Conservation (phyloP, 352 stramenopile species). For the Aphanomyces invadans region DNA sequence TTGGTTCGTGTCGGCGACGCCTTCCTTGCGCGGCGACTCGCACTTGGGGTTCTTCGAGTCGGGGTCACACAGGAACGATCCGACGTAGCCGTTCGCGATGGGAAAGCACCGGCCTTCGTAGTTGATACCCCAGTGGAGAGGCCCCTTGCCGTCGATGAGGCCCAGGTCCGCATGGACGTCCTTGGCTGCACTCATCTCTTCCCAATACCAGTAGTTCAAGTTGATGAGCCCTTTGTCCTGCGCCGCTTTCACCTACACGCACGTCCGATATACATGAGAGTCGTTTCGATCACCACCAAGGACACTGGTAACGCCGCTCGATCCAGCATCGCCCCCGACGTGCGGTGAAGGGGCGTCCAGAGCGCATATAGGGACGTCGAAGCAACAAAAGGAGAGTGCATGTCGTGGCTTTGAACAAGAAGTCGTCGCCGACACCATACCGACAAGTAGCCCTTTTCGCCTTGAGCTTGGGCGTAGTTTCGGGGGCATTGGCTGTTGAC, state of each 20-base stretch:
- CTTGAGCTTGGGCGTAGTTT: not conserved
- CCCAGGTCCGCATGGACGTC: constrained; percentile 41
- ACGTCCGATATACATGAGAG: no score
- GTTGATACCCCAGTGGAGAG: constrained; percentile 48
- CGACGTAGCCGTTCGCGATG: constrained; percentile 46
- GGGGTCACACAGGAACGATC: constrained; percentile 41
- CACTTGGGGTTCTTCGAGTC: constrained; percentile 41
- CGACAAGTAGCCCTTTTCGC: not conserved
- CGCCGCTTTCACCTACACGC: constrained; percentile 24
- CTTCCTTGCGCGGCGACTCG: constrained; percentile 25
- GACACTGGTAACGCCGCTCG: no score
- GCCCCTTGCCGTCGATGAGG: constrained; percentile 29
- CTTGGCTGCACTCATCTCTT: constrained; percentile 36
- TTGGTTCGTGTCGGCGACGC: constrained; percentile 37
- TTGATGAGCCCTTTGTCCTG: constrained; percentile 28
- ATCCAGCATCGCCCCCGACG: no score
- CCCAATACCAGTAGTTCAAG: constrained; percentile 39
- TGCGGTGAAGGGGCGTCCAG: no score
- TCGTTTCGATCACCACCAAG: no score
- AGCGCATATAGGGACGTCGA: no score
- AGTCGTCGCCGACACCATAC: no score
- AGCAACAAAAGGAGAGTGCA: no score
- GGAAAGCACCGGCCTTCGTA: constrained; percentile 55
- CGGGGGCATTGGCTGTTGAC: constrained; percentile 29
- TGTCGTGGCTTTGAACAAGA: no score